Conservation (phyloP, 345 rosid species). For the Lagerstroemia speciosa region DNA sequence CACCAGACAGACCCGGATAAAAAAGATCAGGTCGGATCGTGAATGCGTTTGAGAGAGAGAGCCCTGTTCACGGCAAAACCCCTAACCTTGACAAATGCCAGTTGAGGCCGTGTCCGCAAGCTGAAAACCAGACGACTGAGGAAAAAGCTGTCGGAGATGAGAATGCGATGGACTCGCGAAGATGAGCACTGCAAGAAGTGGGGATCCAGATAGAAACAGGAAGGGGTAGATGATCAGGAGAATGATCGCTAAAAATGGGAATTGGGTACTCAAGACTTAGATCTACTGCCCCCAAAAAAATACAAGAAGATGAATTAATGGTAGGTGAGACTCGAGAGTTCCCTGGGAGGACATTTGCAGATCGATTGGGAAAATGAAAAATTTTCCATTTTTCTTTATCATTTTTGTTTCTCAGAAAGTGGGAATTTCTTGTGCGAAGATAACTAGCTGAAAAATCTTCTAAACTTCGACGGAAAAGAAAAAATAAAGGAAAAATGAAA, state of each 20-base stretch:
- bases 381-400: too few species aligned
- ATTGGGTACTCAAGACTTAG: neutral
- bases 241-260: neutral
- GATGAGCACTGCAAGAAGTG: too few species aligned
- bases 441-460: too few species aligned
- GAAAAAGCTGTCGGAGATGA: too few species aligned
- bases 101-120: neutral
- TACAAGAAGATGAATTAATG: neutral
- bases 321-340: neutral
- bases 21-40: too few species aligned
- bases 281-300: neutral
- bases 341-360: constrained; percentile 1
- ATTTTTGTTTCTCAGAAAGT: too few species aligned
- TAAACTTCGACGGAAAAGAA: too few species aligned
- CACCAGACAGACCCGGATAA: neutral
- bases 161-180: too few species aligned
- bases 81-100: neutral
- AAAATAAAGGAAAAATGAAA: too few species aligned
- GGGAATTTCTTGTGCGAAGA: too few species aligned
- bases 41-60: too few species aligned
- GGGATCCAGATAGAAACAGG: too few species aligned
- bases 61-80: neutral
- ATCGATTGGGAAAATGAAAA: neutral
- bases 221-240: neutral
- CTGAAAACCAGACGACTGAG: neutral